phyloP scores from a whole-genome alignment of 768 basidiomycete species.

The Fomitopsis pulvina region DNA sequence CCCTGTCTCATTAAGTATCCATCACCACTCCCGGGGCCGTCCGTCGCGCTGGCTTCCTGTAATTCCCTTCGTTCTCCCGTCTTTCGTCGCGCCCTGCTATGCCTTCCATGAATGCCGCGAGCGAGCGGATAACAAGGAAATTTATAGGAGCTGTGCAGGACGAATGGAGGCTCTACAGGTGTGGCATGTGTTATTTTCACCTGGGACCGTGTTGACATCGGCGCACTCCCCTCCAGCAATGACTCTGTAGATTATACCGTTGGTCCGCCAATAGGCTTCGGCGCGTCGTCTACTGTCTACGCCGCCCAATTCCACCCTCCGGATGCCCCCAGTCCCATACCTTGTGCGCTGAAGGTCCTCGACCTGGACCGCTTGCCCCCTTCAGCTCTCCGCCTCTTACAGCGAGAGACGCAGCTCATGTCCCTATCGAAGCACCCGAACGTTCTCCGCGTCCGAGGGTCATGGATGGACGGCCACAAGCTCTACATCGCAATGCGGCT shows the following conservation, averaged over 20 bases:
- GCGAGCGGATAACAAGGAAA: slow-evolving; percentile 18
- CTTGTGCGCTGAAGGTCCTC: slow-evolving; percentile 84
- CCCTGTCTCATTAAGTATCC: too few relatives aligned
- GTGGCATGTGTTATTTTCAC: slow-evolving; percentile 6
- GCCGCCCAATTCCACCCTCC: slow-evolving; percentile 55
- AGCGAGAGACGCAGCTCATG: slow-evolving; percentile 87
- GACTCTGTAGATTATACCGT: slow-evolving; percentile 64
- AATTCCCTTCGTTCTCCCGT: background rate
- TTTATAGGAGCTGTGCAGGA: slow-evolving; percentile 83
- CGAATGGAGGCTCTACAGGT: slow-evolving; percentile 82
- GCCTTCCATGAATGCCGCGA: slow-evolving; percentile 9
- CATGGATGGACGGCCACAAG: slow-evolving; percentile 81
- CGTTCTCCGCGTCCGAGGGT: slow-evolving; percentile 84
- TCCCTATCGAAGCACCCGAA: slow-evolving; percentile 91
- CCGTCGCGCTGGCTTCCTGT: too few relatives aligned
- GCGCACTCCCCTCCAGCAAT: slow-evolving; percentile 41
- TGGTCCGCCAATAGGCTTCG: slow-evolving; percentile 79
- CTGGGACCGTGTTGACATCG: background rate
- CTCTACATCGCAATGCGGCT: slow-evolving; percentile 82
- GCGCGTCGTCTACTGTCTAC: slow-evolving; percentile 89
- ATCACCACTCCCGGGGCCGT: too few relatives aligned
- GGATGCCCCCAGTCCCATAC: slow-evolving; percentile 32
- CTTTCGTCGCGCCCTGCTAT: background rate
- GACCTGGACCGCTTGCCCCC: slow-evolving; percentile 78
- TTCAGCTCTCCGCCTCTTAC: slow-evolving; percentile 62